phyloP scores from a whole-genome alignment of 257 asterid species.

The Gentiana macrophylla region DNA sequence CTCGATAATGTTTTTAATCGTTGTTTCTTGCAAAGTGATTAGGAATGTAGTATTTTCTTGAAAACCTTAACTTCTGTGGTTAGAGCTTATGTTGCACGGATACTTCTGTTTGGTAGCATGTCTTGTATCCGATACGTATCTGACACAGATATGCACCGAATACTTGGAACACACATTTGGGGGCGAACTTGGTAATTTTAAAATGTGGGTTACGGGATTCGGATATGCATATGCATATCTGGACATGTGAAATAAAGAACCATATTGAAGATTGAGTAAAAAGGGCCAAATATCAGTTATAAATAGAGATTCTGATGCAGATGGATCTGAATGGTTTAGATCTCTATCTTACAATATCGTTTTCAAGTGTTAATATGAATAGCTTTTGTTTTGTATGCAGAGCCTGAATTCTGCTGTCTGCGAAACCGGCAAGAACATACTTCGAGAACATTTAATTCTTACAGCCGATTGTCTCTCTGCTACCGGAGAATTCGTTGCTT shows the following conservation, averaged over 20 bases:
- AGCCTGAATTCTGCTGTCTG: slow-evolving; percentile 56
- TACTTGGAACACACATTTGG: too few species aligned
- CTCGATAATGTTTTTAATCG: neutral
- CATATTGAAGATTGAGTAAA: neutral
- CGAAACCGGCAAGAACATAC: slow-evolving; percentile 69
- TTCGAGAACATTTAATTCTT: slow-evolving; percentile 66
- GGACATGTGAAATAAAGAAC: neutral
- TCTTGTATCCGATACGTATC: too few species aligned
- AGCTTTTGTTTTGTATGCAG: slow-evolving; percentile 33
- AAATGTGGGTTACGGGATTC: too few species aligned
- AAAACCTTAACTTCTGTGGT: neutral
- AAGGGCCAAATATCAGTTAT: neutral
- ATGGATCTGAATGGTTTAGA: neutral
- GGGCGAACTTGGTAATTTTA: too few species aligned
- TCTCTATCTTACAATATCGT: slow-evolving; percentile 5
- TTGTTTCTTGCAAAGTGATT: neutral
- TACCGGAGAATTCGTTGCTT: slow-evolving; percentile 71
- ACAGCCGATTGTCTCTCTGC: slow-evolving; percentile 68
- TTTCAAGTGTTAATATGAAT: neutral
- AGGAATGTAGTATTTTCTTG: neutral
- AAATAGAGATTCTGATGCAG: neutral
- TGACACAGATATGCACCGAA: too few species aligned
- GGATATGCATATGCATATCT: neutral
- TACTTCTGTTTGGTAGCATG: too few species aligned
- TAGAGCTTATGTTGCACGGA: too few species aligned